phyloP scores from a whole-genome alignment of 352 stramenopile species.

The Pythium guiyangense region DNA sequence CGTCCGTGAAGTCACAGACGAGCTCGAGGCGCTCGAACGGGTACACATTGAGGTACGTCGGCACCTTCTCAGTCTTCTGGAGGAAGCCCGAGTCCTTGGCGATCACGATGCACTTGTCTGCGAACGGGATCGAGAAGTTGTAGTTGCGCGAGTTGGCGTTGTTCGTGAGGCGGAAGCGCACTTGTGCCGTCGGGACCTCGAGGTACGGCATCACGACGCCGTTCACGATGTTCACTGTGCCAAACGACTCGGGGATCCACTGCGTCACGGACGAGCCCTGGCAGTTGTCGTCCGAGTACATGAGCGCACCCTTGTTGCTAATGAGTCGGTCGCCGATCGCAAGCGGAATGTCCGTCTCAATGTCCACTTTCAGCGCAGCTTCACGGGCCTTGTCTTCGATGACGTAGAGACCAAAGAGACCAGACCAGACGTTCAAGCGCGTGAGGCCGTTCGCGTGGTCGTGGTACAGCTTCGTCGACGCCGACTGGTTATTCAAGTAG shows the following conservation, averaged over 20 bases:
- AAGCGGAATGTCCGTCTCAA: constrained; percentile 56
- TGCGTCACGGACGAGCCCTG: constrained; percentile 27
- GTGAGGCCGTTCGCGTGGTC: no score
- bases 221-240: constrained; percentile 59
- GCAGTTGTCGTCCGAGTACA: constrained; percentile 70
- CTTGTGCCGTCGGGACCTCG: constrained; percentile 49
- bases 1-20: constrained; percentile 50
- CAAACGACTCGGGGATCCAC: constrained; percentile 65
- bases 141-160: constrained; percentile 66
- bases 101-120: constrained; percentile 51
- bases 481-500: no score
- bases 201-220: constrained; percentile 69
- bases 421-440: constrained; percentile 59
- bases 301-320: constrained; percentile 40
- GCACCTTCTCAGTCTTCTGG: constrained; percentile 21
- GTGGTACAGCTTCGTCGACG: no score
- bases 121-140: constrained; percentile 70
- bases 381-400: constrained; percentile 47
- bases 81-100: constrained; percentile 67
- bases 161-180: constrained; percentile 57
- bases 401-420: constrained; percentile 56
- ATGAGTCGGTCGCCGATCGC: constrained; percentile 49
- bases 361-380: constrained; percentile 40
- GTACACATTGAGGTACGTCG: constrained; percentile 32
- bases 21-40: constrained; percentile 57